A percentile compares a stretch with the other conserved stretches of the same genome.
phyloP scores from a whole-genome alignment of 331 rosid species.

The Rosa hybrid region DNA sequence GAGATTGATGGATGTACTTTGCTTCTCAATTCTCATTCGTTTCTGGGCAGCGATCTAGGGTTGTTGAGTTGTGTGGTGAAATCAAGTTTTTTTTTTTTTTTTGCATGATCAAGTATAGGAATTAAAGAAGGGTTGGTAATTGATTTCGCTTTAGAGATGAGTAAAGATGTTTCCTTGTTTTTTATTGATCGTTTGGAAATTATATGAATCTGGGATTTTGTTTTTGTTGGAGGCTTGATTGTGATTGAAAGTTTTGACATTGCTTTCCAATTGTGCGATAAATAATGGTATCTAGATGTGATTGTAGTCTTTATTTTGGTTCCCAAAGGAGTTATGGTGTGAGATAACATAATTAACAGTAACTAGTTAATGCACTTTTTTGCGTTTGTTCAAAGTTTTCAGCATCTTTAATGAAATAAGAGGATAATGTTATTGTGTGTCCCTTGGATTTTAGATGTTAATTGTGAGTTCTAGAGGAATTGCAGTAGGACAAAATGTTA shows the following conservation, averaged over 20 bases:
- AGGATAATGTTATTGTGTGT: background rate
- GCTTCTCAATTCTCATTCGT: background rate
- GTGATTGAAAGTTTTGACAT: background rate
- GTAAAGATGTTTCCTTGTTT: background rate
- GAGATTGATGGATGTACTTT: background rate
- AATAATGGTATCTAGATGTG: too few relatives aligned
- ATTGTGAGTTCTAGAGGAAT: background rate
- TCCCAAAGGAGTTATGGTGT: background rate
- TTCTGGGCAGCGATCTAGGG: background rate
- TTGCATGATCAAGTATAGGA: slow-evolving; percentile 4
- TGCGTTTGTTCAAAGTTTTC: background rate
- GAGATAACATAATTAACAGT: background rate
- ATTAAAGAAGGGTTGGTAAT: background rate
- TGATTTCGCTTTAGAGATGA: background rate
- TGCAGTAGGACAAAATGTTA: background rate
- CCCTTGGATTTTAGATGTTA: background rate
- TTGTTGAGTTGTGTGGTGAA: background rate
- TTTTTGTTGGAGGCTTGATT: background rate
- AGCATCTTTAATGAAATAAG: background rate
- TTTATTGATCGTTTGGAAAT: background rate
- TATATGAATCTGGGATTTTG: background rate
- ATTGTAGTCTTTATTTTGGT: background rate
- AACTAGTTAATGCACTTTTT: background rate
- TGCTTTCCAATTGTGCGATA: too few relatives aligned
- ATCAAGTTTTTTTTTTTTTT: background rate